A percentile compares a stretch with the other conserved stretches of the same genome.
phyloP scores from a whole-genome alignment of 2,329 filamentous ascomycete species.

The Colletotrichum sp. region DNA sequence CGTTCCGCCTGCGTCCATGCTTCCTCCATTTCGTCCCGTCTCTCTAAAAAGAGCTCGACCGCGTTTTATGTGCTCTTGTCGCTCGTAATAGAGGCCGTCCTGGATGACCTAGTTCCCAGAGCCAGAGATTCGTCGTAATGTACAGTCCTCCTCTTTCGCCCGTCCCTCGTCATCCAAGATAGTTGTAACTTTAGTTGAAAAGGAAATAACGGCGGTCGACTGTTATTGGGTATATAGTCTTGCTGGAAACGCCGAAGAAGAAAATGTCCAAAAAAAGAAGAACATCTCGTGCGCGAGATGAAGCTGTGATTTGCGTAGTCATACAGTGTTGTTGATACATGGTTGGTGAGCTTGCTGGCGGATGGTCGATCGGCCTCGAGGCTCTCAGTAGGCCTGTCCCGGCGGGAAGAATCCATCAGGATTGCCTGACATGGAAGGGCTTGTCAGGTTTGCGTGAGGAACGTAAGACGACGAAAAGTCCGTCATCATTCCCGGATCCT shows the following conservation, averaged over 20 bases:
- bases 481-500: constrained; percentile 34
- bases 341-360: background rate
- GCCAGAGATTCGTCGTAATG: background rate
- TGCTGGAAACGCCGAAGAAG: constrained; percentile 3
- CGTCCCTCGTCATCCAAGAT: background rate
- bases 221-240: constrained; percentile 17
- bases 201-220: background rate
- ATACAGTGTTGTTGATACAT: constrained; percentile 1
- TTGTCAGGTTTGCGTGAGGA: constrained; percentile 1
- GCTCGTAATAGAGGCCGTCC: background rate
- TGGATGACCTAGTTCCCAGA: background rate
- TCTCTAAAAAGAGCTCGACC: constrained; percentile 9
- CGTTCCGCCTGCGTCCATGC: background rate
- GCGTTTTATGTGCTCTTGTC: background rate
- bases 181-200: background rate
- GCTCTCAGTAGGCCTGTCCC: constrained; percentile 9
- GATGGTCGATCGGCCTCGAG: background rate
- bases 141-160: constrained; percentile 6
- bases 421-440: constrained; percentile 5
- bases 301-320: background rate
- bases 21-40: background rate
- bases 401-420: constrained; percentile 8
- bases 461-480: constrained; percentile 23
- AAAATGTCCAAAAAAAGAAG: background rate
- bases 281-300: constrained; percentile 10